Evolutionary conservation across 345 rosid species (phyloP).

Genomic region (Litchi chinensis): DNA sequence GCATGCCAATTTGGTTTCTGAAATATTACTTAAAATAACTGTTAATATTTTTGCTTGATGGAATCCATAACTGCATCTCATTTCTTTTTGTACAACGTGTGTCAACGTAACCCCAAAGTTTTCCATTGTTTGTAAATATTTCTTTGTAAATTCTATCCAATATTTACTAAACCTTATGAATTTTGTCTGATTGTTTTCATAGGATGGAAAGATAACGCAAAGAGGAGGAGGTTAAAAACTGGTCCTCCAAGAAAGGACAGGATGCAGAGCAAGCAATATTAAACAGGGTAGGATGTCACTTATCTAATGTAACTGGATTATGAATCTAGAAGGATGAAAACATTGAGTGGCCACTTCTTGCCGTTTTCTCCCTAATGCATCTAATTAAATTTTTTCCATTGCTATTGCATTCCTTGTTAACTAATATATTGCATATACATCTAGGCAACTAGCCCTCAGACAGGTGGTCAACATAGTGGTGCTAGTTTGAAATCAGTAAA

Average conservation of each 20-base stretch:
- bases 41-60: no score
- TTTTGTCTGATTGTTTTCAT: neutral
- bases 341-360: no score
- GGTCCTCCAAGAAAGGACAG: conserved; percentile 74
- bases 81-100: neutral
- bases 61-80: no score
- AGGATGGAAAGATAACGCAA: conserved; percentile 99
- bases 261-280: conserved; percentile 81
- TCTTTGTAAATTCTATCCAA: neutral
- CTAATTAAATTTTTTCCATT: no score
- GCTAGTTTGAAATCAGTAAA: no score
- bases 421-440: conserved; percentile 10
- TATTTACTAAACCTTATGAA: neutral
- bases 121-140: neutral
- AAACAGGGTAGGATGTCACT: conserved; percentile 58
- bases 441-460: no score
- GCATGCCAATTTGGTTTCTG: no score
- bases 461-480: no score
- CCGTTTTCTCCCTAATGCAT: no score
- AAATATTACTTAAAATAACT: no score
- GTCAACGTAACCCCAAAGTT: neutral
- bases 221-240: conserved; percentile 83
- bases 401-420: no score
- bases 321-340: no score
- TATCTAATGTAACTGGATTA: conserved; percentile 19